A percentile compares a stretch with the other conserved stretches of the same genome.
phyloP scores from a whole-genome alignment of 495 filamentous ascomycete genomes.

The Antarctomyces pellizariae region DNA sequence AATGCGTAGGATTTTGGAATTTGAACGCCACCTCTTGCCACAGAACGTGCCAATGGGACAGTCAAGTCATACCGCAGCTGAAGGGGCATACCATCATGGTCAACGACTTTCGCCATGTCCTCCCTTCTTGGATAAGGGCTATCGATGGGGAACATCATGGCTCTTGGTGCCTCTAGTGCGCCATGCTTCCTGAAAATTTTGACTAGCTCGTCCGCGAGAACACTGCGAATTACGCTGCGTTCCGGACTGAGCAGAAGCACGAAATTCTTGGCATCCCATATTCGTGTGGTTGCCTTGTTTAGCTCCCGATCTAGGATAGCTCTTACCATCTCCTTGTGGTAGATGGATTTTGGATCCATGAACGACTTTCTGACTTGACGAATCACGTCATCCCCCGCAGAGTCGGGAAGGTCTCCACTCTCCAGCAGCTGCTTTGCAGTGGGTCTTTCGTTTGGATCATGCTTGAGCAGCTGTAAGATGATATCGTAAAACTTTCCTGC shows the following conservation, averaged over 20 bases:
- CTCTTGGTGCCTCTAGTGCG: constrained; percentile 56
- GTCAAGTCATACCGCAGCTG: constrained; percentile 86
- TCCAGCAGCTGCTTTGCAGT: constrained; percentile 67
- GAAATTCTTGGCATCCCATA: constrained; percentile 61
- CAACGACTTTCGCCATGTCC: constrained; percentile 41
- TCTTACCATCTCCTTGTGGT: constrained; percentile 71
- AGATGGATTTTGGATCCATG: constrained; percentile 60
- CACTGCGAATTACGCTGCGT: too few relatives aligned
- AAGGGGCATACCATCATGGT: constrained; percentile 59
- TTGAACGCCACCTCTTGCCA: constrained; percentile 48
- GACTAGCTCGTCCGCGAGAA: constrained; percentile 52
- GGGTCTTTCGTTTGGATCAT: constrained; percentile 59
- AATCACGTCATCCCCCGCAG: constrained; percentile 81
- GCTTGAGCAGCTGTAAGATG: constrained; percentile 55
- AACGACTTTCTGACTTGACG: constrained; percentile 57
- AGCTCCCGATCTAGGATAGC: constrained; percentile 52
- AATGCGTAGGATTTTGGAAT: constrained; percentile 69
- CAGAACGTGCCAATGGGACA: constrained; percentile 60
- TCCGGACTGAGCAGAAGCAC: too few relatives aligned
- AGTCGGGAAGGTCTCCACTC: constrained; percentile 69
- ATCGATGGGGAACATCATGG: constrained; percentile 59
- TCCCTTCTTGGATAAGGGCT: too few relatives aligned
- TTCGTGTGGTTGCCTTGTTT: constrained; percentile 58
- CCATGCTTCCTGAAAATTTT: constrained; percentile 80
- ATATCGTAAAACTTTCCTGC: constrained; percentile 53